phyloP scores from a whole-genome alignment of 148 eudicot genomes.

The Spergularia marina region DNA sequence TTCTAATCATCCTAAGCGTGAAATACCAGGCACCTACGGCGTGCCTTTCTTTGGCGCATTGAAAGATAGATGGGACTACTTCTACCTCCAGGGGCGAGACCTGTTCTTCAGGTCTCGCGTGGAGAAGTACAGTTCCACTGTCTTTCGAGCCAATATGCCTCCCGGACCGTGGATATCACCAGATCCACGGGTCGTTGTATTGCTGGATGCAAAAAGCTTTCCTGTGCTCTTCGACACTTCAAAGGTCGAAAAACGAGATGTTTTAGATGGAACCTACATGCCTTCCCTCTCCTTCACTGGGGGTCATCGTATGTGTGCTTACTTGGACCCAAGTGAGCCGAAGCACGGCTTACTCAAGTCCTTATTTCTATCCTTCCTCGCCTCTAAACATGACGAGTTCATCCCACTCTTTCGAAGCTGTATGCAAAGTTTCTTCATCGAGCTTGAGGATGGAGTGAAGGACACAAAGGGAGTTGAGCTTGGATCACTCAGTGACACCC shows the following conservation, averaged over 20 bases:
- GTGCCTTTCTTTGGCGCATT: slow-evolving; percentile 33
- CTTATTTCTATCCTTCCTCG: slow-evolving; percentile 29
- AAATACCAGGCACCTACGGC: slow-evolving; percentile 46
- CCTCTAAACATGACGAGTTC: slow-evolving; percentile 19
- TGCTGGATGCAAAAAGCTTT: slow-evolving; percentile 54
- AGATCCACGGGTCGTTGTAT: slow-evolving; percentile 48
- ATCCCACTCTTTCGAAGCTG: slow-evolving; percentile 32
- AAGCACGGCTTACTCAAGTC: slow-evolving; percentile 39
- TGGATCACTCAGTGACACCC: slow-evolving; percentile 26
- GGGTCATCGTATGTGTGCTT: slow-evolving; percentile 52
- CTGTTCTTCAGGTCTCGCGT: slow-evolving; percentile 47
- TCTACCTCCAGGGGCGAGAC: slow-evolving; percentile 48
- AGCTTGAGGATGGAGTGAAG: slow-evolving; percentile 30
- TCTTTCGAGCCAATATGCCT: slow-evolving; percentile 65
- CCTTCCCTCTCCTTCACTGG: slow-evolving; percentile 54
- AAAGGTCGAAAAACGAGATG: slow-evolving; percentile 54
- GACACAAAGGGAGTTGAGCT: slow-evolving; percentile 21
- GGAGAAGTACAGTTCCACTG: slow-evolving; percentile 50
- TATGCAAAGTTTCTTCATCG: slow-evolving; percentile 21
- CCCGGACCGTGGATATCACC: slow-evolving; percentile 56
- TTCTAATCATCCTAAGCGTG: slow-evolving; percentile 19
- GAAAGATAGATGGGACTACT: slow-evolving; percentile 43
- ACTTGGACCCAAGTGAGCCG: slow-evolving; percentile 60
- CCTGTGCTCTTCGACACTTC: slow-evolving; percentile 59
- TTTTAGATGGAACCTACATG: slow-evolving; percentile 59